Evolutionary conservation across 306 rosid species (phyloP).

Genomic region (Pachyrhizus erosus): DNA sequence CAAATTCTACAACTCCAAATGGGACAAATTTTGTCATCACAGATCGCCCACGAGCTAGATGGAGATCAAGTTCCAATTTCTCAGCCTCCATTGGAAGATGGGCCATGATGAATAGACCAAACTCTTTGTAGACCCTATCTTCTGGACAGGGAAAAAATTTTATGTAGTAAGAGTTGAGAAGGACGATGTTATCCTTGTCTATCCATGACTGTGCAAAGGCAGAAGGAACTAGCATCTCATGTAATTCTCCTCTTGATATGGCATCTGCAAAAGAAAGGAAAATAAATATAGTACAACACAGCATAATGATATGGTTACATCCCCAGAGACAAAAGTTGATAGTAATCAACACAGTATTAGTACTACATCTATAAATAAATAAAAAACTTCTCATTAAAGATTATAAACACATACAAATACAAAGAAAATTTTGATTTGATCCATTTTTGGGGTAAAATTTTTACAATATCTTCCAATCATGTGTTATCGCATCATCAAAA

Average conservation of each 20-base stretch:
- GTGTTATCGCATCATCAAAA: slow-evolving; percentile 1
- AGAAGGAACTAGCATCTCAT: slow-evolving; percentile 83
- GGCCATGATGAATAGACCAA: slow-evolving; percentile 76
- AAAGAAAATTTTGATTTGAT: slow-evolving; percentile 9
- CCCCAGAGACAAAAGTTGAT: slow-evolving; percentile 7
- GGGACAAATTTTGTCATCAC: slow-evolving; percentile 76
- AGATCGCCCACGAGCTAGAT: slow-evolving; percentile 87
- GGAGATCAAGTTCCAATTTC: slow-evolving; percentile 83
- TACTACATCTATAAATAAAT: slow-evolving; percentile 9
- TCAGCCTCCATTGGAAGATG: slow-evolving; percentile 82
- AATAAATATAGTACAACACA: slow-evolving; percentile 34
- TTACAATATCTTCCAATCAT: slow-evolving; percentile 10
- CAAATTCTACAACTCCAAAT: slow-evolving; percentile 66
- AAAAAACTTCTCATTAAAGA: slow-evolving; percentile 22
- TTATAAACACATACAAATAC: neutral
- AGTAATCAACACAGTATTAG: slow-evolving; percentile 3
- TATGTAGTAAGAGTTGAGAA: slow-evolving; percentile 70
- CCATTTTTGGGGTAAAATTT: neutral
- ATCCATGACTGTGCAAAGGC: slow-evolving; percentile 65
- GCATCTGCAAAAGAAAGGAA: slow-evolving; percentile 58
- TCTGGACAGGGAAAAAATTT: slow-evolving; percentile 69
- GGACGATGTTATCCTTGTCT: slow-evolving; percentile 42
- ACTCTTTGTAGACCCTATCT: slow-evolving; percentile 79
- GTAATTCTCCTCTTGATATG: slow-evolving; percentile 65
- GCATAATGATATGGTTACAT: slow-evolving; percentile 4